These are phyloP conservation scores for Garcia nutans DNA, from an alignment of 345 rosid genomes.

Conservation along the genomic window DNA sequence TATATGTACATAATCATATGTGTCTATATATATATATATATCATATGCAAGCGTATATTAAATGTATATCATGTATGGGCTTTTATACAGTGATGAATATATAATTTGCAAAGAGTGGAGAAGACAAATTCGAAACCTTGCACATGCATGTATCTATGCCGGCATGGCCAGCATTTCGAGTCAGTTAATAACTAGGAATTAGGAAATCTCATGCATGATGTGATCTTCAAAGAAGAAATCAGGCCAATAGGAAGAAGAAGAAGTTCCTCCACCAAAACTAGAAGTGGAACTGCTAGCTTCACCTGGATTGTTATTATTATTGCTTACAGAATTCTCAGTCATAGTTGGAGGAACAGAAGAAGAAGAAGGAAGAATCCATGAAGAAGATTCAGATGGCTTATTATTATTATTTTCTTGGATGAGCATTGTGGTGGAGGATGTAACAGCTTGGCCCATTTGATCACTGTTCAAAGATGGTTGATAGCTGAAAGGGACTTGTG, in stretches of 20 bases:
- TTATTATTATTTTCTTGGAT: conserved; percentile 17
- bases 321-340: conserved; percentile 34
- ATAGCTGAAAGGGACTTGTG: conserved; percentile 52
- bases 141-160: too few relatives aligned
- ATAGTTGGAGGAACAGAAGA: conserved; percentile 19
- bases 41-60: too few relatives aligned
- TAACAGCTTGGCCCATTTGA: conserved; percentile 31
- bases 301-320: conserved; percentile 22
- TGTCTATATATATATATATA: too few relatives aligned
- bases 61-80: too few relatives aligned
- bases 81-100: too few relatives aligned
- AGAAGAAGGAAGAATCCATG: conserved; percentile 35
- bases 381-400: conserved; percentile 22
- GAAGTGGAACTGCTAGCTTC: conserved; percentile 45
- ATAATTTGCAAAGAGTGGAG: too few relatives aligned
- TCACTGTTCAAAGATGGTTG: conserved; percentile 46
- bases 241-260: conserved; percentile 42
- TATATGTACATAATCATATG: not conserved
- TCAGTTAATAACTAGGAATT: not conserved
- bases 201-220: conserved; percentile 39
- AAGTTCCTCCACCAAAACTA: conserved; percentile 40
- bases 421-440: conserved; percentile 21
- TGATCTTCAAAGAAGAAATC: conserved; percentile 43
- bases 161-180: too few relatives aligned
- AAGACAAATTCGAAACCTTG: too few relatives aligned